Conservation (phyloP, 169 alveolate species). For the Hepatocystis sp. region DNA sequence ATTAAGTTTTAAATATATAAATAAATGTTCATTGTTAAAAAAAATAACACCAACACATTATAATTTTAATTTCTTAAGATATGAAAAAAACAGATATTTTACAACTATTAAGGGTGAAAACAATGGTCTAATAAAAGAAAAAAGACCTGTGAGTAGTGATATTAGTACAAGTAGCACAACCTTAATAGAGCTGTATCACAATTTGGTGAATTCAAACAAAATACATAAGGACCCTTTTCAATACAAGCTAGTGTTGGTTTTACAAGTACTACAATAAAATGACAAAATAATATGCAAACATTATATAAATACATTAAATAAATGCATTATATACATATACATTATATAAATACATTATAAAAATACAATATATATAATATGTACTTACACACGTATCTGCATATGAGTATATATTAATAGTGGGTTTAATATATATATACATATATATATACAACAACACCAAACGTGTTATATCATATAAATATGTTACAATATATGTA, state of each 20-base stretch:
- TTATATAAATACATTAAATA: no score
- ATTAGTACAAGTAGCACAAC: slow-evolving; percentile 2
- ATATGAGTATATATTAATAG: background rate
- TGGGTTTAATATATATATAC: background rate
- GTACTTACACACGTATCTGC: background rate
- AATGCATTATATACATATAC: background rate
- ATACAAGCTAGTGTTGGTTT: slow-evolving; percentile 30
- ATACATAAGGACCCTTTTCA: slow-evolving; percentile 60
- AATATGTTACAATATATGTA: no score
- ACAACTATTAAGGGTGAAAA: slow-evolving; percentile 13
- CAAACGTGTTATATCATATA: background rate
- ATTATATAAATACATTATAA: slow-evolving; percentile 1
- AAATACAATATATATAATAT: no score
- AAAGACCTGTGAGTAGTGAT: background rate
- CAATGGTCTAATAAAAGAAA: slow-evolving; percentile 2
- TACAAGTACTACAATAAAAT: slow-evolving; percentile 23
- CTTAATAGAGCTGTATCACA: slow-evolving; percentile 37
- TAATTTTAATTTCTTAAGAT: no score
- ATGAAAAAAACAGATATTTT: no score
- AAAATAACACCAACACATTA: no score
- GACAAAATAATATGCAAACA: background rate
- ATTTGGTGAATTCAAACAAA: slow-evolving; percentile 46
- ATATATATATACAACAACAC: background rate
- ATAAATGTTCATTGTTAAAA: no score
- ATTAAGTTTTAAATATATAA: no score